A percentile compares a stretch with the other conserved stretches of the same genome.
Conservation (phyloP, 169 alveolate genomes). For the Cyclospora cayetanensis region DNA sequence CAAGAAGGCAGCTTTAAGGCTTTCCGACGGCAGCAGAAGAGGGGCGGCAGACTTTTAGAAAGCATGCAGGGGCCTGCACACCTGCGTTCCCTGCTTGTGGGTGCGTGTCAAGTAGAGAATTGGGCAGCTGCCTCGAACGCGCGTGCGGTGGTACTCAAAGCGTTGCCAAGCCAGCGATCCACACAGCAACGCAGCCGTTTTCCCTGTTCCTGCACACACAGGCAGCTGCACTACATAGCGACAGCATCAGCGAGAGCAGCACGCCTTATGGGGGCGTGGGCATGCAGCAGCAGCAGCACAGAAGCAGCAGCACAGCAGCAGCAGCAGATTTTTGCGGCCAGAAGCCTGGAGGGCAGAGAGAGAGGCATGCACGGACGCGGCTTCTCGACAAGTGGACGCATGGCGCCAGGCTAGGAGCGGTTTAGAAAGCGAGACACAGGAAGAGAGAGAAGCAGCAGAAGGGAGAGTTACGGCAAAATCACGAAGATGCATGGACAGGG, state of each 20-base stretch:
- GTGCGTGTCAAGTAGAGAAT: slow-evolving; percentile 44
- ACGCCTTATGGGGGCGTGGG: too few relatives aligned
- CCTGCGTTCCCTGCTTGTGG: slow-evolving; percentile 42
- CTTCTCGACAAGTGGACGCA: too few relatives aligned
- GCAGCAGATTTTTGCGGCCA: not conserved
- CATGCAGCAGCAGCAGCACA: slow-evolving; percentile 11
- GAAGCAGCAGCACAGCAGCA: too few relatives aligned
- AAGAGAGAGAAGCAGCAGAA: not conserved
- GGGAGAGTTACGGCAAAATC: not conserved
- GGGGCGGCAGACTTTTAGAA: too few relatives aligned
- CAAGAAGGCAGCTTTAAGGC: too few relatives aligned
- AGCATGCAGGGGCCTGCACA: not conserved
- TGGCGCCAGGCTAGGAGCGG: not conserved
- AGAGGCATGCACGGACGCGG: too few relatives aligned
- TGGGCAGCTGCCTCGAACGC: not conserved
- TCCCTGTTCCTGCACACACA: slow-evolving; percentile 35
- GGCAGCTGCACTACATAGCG: not conserved
- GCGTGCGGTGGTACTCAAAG: not conserved
- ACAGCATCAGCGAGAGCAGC: not conserved
- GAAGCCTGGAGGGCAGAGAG: too few relatives aligned
- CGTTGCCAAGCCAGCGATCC: slow-evolving; percentile 63
- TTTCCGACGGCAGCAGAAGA: too few relatives aligned
- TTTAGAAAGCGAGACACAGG: not conserved
- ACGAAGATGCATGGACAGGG: not conserved
- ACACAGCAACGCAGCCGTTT: slow-evolving; percentile 61